Percentiles rank a stretch among this genome's conserved stretches.
These are phyloP conservation scores for Cutaneotrichosporon sp. DNA, from an alignment of 1,284 basidiomycete species.

Conservation along the genomic window DNA sequence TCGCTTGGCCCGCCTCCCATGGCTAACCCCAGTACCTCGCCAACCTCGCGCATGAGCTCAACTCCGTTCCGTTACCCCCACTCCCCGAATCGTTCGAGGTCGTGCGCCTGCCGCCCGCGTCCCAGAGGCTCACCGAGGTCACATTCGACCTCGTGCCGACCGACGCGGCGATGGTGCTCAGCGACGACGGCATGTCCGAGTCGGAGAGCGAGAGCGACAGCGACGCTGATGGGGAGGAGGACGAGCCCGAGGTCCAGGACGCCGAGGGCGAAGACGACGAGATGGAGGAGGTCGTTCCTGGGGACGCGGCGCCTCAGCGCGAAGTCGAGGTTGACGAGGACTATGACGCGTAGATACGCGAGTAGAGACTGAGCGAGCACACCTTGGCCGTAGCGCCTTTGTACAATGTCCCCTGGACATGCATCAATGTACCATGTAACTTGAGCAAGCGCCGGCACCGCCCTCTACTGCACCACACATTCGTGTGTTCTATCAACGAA, in stretches of 20 bases:
- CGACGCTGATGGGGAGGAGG: constrained; percentile 19
- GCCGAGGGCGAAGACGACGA: constrained; percentile 40
- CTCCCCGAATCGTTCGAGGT: constrained; percentile 91
- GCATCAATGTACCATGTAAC: constrained; percentile 13
- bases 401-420: neutral
- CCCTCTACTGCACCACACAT: constrained; percentile 6
- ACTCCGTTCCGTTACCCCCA: constrained; percentile 80
- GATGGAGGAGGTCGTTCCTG: constrained; percentile 41
- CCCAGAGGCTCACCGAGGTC: constrained; percentile 81
- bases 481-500: neutral
- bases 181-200: constrained; percentile 28
- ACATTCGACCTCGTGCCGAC: constrained; percentile 93
- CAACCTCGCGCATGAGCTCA: constrained; percentile 85
- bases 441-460: neutral
- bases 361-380: neutral
- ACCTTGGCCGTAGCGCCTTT: neutral
- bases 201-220: constrained; percentile 31
- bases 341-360: constrained; percentile 38
- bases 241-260: constrained; percentile 25
- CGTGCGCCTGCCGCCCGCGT: constrained; percentile 72
- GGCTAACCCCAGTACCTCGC: constrained; percentile 70
- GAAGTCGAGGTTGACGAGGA: constrained; percentile 47
- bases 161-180: constrained; percentile 57
- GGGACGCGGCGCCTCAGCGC: neutral
- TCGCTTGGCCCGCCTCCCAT: neutral